A percentile compares a stretch with the other conserved stretches of the same genome.
phyloP scores from a whole-genome alignment of 164 flowering plant species.

The Nymphaea thermarum region DNA sequence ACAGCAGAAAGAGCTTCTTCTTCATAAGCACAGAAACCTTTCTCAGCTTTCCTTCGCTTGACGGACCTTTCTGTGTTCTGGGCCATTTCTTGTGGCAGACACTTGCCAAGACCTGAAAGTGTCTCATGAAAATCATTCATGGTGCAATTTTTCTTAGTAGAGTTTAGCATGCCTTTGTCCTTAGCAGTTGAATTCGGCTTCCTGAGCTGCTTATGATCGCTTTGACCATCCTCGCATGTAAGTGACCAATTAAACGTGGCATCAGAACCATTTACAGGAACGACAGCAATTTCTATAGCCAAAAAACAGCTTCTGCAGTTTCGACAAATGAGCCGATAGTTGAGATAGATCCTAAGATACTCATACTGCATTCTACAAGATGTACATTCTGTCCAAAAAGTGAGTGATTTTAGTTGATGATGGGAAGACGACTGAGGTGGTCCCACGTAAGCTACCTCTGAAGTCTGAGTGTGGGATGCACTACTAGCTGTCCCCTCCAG shows the following conservation, averaged over 20 bases:
- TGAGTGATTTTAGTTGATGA: conserved; percentile 14
- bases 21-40: not conserved
- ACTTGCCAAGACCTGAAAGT: not conserved
- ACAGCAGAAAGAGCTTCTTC: not conserved
- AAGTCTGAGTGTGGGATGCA: not conserved
- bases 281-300: conserved; percentile 42
- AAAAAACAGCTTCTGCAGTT: conserved; percentile 50
- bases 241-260: conserved; percentile 19
- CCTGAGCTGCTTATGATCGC: no score
- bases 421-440: conserved; percentile 9
- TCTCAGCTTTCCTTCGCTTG: not conserved
- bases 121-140: not conserved
- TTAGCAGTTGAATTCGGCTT: not conserved
- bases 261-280: conserved; percentile 22
- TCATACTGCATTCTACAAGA: conserved; percentile 65
- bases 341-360: conserved; percentile 45
- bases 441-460: not conserved
- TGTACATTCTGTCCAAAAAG: conserved; percentile 71
- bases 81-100: not conserved
- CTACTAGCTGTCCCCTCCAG: not conserved
- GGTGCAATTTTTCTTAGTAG: not conserved
- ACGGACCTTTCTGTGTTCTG: not conserved
- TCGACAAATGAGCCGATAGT: conserved; percentile 50
- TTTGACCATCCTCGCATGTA: not conserved
- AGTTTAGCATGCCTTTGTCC: not conserved